Evolutionary conservation across 805 yeast species (phyloP).

Genomic region (Saturnispora quitensis): DNA sequence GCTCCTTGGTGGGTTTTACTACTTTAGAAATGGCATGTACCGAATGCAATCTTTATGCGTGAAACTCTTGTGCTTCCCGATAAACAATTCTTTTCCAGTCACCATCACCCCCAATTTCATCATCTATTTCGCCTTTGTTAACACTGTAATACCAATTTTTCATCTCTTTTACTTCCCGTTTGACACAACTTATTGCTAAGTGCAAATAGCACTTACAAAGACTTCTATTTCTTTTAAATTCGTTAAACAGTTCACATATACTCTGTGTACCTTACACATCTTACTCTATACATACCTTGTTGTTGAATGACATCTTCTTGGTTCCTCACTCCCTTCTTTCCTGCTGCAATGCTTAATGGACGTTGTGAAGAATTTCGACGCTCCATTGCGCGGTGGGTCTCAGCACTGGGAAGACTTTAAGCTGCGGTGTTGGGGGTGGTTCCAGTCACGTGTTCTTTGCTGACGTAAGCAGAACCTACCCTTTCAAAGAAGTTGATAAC

Average conservation of each 20-base stretch:
- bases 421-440: conserved; percentile 9
- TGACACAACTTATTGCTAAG: not conserved
- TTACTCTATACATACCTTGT: conserved; percentile 14
- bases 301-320: conserved; percentile 15
- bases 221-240: not conserved
- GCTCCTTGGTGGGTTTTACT: too few species aligned
- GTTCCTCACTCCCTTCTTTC: not conserved
- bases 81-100: not conserved
- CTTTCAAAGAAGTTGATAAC: conserved; percentile 49
- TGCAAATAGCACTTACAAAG: not conserved
- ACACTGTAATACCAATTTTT: not conserved
- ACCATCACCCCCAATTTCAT: not conserved
- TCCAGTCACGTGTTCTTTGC: conserved; percentile 5
- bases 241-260: not conserved
- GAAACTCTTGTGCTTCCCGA: too few species aligned
- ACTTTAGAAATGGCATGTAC: too few species aligned
- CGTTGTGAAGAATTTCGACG: not conserved
- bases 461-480: conserved; percentile 34
- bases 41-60: too few species aligned
- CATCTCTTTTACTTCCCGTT: not conserved
- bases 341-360: not conserved
- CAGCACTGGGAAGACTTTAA: not conserved
- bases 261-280: not conserved
- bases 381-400: not conserved
- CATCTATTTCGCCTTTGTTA: not conserved